A percentile compares a stretch with the other conserved stretches of the same genome.
Conservation (phyloP, 75 land plant genomes). For the Pinus tabuliformis region DNA sequence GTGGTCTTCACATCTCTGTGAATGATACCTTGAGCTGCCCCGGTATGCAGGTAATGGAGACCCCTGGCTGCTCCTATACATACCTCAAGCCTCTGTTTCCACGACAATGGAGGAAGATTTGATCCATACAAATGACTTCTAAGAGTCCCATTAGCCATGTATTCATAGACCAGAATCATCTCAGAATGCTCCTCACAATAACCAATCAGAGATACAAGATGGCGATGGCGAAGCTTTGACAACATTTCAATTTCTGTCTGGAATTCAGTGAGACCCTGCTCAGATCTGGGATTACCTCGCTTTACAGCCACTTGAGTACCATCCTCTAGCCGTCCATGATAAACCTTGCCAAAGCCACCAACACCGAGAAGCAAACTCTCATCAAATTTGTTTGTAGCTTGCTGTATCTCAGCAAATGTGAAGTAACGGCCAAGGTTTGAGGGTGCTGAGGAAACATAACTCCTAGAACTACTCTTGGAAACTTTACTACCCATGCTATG, state of each 20-base stretch:
- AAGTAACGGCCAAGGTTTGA: constrained; percentile 47
- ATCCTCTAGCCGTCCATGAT: constrained; percentile 63
- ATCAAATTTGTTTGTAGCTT: constrained; percentile 68
- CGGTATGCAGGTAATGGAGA: constrained; percentile 72
- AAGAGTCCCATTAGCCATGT: constrained; percentile 74
- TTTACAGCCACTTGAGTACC: constrained; percentile 62
- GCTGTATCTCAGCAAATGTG: constrained; percentile 61
- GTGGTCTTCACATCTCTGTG: constrained; percentile 80
- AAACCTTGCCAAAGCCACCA: constrained; percentile 71
- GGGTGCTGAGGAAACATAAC: constrained; percentile 53
- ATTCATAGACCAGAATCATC: constrained; percentile 74
- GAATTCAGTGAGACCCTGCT: constrained; percentile 66
- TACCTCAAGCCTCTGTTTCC: constrained; percentile 70
- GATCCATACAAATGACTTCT: constrained; percentile 64
- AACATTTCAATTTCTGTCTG: constrained; percentile 69
- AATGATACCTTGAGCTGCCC: constrained; percentile 63
- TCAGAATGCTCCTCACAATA: constrained; percentile 67
- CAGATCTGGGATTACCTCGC: constrained; percentile 68
- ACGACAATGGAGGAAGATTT: constrained; percentile 41
- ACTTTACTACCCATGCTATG: constrained; percentile 42
- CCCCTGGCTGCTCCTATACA: constrained; percentile 79
- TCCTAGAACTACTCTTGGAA: constrained; percentile 66
- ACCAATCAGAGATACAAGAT: constrained; percentile 68
- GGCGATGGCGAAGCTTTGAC: constrained; percentile 68
- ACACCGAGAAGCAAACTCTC: constrained; percentile 65